A percentile compares a stretch with the other conserved stretches of the same genome.
phyloP scores from a whole-genome alignment of 2,329 filamentous ascomycete species.

The Cryphonectria parasitica region DNA sequence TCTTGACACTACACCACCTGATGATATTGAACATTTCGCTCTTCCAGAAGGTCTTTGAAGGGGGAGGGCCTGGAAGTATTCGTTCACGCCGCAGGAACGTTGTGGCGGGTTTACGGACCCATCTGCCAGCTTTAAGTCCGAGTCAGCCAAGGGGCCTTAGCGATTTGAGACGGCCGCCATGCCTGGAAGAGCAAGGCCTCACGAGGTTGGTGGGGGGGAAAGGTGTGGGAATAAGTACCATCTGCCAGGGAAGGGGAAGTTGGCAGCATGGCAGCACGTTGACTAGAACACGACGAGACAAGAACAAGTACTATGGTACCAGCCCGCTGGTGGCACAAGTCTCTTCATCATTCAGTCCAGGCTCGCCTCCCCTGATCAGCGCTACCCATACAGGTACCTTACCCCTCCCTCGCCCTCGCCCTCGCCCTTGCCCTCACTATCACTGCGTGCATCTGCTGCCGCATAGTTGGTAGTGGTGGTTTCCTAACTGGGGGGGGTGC shows the following conservation, averaged over 20 bases:
- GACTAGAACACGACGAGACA: not conserved
- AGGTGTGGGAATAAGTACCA: no score
- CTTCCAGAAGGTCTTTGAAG: not conserved
- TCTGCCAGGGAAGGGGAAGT: not conserved
- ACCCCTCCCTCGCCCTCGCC: not conserved
- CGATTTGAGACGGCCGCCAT: conserved; percentile 12
- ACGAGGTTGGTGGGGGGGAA: not conserved
- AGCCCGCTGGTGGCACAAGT: not conserved
- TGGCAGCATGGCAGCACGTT: not conserved
- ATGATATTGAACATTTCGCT: not conserved
- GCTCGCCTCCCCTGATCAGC: conserved; percentile 16
- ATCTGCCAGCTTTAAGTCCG: conserved; percentile 8
- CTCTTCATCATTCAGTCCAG: not conserved
- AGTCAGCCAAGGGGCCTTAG: not conserved
- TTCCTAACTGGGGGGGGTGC: conserved; percentile 1
- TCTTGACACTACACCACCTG: not conserved
- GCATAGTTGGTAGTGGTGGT: not conserved
- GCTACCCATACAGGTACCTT: conserved; percentile 2
- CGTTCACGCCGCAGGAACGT: not conserved
- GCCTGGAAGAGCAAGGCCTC: conserved; percentile 3
- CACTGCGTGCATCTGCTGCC: not conserved
- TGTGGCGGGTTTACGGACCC: conserved; percentile 7
- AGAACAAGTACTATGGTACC: not conserved
- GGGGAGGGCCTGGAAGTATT: not conserved
- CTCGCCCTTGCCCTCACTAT: not conserved